phyloP scores from a whole-genome alignment of 345 rosid genomes.

The Limnanthes douglasii region DNA sequence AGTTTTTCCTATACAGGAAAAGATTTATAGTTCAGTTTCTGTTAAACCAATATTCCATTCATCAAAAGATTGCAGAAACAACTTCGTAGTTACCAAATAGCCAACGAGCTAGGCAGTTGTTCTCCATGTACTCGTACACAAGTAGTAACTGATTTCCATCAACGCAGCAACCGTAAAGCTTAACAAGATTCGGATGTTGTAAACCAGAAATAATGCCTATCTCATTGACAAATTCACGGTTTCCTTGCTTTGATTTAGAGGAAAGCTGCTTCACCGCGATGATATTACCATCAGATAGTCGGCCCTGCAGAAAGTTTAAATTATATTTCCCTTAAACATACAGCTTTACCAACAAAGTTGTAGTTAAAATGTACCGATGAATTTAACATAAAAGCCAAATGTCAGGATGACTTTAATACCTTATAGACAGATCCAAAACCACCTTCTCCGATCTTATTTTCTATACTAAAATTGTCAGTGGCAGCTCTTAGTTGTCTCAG shows the following conservation, averaged over 20 bases:
- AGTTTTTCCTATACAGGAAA: not conserved
- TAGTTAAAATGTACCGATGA: too few species aligned
- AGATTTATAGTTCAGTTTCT: too few species aligned
- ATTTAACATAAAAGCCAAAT: too few species aligned
- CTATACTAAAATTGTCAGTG: conserved; percentile 10
- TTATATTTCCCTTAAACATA: too few species aligned
- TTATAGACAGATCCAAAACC: conserved; percentile 16
- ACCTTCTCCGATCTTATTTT: conserved; percentile 18
- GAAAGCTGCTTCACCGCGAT: conserved; percentile 70
- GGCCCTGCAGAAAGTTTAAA: conserved; percentile 21
- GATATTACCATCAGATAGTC: conserved; percentile 33
- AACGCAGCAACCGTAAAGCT: conserved; percentile 48
- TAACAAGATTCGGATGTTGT: conserved; percentile 66
- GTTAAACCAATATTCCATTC: too few species aligned
- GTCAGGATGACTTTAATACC: not conserved
- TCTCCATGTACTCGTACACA: conserved; percentile 62
- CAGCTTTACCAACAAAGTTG: too few species aligned
- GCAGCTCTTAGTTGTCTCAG: conserved; percentile 11
- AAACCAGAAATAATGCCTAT: conserved; percentile 51
- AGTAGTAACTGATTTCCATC: conserved; percentile 43
- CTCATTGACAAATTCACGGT: conserved; percentile 59
- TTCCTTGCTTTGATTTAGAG: conserved; percentile 56
- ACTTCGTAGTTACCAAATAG: conserved; percentile 57
- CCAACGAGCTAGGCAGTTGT: conserved; percentile 41
- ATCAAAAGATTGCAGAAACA: too few species aligned